These are phyloP conservation scores for Terana coerulea DNA, from an alignment of 768 basidiomycete genomes.

Conservation along the genomic window DNA sequence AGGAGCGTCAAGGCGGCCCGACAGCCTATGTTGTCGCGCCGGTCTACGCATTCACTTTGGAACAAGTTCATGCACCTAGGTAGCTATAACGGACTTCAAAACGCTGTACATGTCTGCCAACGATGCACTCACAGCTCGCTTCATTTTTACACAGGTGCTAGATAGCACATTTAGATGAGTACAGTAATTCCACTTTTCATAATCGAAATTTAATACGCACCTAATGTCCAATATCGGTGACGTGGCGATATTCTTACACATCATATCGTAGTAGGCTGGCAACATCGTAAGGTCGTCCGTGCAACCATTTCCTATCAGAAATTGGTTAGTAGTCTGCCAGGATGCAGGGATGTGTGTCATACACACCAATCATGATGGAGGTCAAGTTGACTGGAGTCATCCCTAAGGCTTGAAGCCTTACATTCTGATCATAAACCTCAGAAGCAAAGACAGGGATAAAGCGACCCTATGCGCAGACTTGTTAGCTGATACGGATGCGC, in stretches of 20 bases:
- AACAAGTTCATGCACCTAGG: constrained; percentile 41
- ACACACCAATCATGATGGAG: constrained; percentile 47
- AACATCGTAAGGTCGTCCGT: constrained; percentile 36
- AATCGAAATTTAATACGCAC: constrained; percentile 16
- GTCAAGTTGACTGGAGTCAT: constrained; percentile 46
- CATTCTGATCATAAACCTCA: constrained; percentile 46
- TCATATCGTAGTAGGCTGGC: constrained; percentile 47
- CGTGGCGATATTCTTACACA: constrained; percentile 42
- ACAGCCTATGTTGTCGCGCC: constrained; percentile 41
- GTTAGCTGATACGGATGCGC: not conserved
- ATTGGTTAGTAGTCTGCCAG: too few relatives aligned
- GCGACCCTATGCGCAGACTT: constrained; percentile 34
- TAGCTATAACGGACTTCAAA: constrained; percentile 21
- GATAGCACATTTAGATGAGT: not conserved
- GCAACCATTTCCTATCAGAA: constrained; percentile 41
- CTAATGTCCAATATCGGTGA: constrained; percentile 46
- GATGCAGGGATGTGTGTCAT: too few relatives aligned
- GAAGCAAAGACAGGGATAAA: constrained; percentile 50
- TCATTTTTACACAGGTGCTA: constrained; percentile 41
- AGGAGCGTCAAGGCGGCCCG: constrained; percentile 39
- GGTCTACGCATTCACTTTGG: constrained; percentile 36
- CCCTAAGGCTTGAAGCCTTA: constrained; percentile 36
- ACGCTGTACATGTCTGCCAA: not conserved
- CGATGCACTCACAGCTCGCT: constrained; percentile 31
- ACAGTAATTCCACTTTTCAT: constrained; percentile 18